Conservation (phyloP, 306 rosid genomes). For the Cotoneaster glaucophyllus region DNA sequence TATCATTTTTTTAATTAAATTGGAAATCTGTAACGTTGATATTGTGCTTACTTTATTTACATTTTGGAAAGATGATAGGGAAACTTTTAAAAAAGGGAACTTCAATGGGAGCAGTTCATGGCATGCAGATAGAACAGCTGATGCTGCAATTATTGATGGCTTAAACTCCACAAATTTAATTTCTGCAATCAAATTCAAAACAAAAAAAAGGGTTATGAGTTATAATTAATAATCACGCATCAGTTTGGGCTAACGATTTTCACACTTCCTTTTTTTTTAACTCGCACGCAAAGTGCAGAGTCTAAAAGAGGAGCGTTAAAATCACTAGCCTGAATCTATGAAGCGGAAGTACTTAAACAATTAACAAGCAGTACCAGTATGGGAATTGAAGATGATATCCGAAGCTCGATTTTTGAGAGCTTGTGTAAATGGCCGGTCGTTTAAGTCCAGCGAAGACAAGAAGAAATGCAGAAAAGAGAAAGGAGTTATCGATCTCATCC, state of each 20-base stretch:
- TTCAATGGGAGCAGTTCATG: conserved; percentile 35
- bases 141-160: conserved; percentile 69
- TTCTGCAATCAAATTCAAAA: conserved; percentile 29
- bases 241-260: too few relatives aligned
- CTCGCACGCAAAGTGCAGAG: neutral
- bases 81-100: conserved; percentile 31
- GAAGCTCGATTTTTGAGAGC: conserved; percentile 52
- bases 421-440: conserved; percentile 31
- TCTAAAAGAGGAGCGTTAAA: neutral
- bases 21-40: neutral
- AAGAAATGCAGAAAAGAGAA: conserved; percentile 61
- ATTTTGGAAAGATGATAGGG: conserved; percentile 38
- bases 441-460: conserved; percentile 32
- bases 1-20: neutral
- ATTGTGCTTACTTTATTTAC: conserved; percentile 41
- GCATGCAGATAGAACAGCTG: conserved; percentile 46
- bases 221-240: neutral
- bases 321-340: neutral
- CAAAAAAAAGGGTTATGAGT: neutral
- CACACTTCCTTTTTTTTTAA: too few relatives aligned
- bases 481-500: conserved; percentile 72
- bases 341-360: neutral
- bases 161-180: conserved; percentile 40
- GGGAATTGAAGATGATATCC: conserved; percentile 49
- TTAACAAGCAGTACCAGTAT: conserved; percentile 37